Percentiles rank a stretch among this genome's conserved stretches.
Evolutionary conservation across 805 yeast genomes (phyloP).

Genomic region (Candida maris): DNA sequence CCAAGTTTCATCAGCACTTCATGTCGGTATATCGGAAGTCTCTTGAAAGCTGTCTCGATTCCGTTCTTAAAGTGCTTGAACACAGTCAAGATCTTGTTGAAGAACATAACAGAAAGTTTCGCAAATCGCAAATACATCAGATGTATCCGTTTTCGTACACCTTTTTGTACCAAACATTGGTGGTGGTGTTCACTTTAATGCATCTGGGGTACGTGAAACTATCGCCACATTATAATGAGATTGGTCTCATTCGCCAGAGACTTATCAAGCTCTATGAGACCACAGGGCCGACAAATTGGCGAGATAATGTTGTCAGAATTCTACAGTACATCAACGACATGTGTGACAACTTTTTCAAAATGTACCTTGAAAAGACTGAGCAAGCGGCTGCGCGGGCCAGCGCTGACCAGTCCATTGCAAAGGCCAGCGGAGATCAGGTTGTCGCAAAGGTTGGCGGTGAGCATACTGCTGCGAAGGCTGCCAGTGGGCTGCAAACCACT

Average conservation of each 20-base stretch:
- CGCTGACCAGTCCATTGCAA: not conserved
- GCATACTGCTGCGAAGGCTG: not conserved
- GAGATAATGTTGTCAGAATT: constrained; percentile 29
- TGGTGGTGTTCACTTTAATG: constrained; percentile 46
- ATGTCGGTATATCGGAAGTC: constrained; percentile 36
- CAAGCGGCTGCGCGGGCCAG: constrained; percentile 1
- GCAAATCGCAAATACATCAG: constrained; percentile 31
- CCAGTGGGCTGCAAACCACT: not conserved
- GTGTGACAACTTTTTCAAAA: constrained; percentile 29
- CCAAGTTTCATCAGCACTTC: constrained; percentile 51
- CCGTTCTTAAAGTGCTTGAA: constrained; percentile 37
- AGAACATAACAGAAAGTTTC: constrained; percentile 31
- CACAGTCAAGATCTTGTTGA: constrained; percentile 34
- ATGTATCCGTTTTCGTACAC: constrained; percentile 46
- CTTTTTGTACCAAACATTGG: constrained; percentile 48
- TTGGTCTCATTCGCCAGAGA: constrained; percentile 23
- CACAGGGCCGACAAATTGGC: constrained; percentile 26
- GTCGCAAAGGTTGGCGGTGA: not conserved
- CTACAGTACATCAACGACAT: constrained; percentile 31
- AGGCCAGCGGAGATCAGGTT: not conserved
- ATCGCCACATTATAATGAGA: constrained; percentile 23
- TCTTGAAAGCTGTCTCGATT: constrained; percentile 36
- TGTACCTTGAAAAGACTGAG: constrained; percentile 12
- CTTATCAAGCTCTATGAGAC: constrained; percentile 30
- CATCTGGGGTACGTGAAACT: constrained; percentile 38